Base-by-base conservation (phyloP, 768 basidiomycete genomes). In the Boletus rubroflammeus region DNA sequence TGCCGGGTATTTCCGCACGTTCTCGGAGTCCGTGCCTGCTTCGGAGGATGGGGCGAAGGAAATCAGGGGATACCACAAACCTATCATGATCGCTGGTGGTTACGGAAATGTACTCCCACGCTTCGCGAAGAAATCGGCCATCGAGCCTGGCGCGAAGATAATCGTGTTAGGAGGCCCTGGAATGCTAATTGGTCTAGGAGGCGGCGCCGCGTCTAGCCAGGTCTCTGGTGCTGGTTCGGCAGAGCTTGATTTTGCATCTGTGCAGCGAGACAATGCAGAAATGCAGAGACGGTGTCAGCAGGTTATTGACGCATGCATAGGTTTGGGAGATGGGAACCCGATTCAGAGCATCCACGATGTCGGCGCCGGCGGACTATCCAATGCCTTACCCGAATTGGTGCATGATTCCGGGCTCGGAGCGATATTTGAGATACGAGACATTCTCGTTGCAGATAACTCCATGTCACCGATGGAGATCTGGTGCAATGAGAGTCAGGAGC, bases 391-490 rank as follows among this genome's bases (percentile, higher is more conserved):
- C 0, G 97, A 99, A 70, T 76, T 99, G 41, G 97, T 99, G 2
- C 96, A 98, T 66, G 96, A 98, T 72, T 90, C 94, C 2, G 82
- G 80, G n/a, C 78, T 97, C 6, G 97, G 97, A 8, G 97, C 92
- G 1, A 77, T 68, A 5, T 94, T 98, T 65, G 97, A 99, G 74
- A 95, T 99, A 61, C 78, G 96, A 21, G 90, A 98, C 62, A 86
- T 99, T 7, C 79, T 92, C 25, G 85, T 97, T 38, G 96, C 93
- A 28, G 97, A 98, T 68, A 78, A 81, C 23, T 88, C 89, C 36
- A 92, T 99, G 91, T 94, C 92, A 5, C 97, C 97, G 0, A 98
- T 99, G 96, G 96, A 98, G 74, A 98, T 98, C 47, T 99, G 97
- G 97, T 98, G 97, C 68, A 99, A 99, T 72, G 97, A 99, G 73